Base-by-base conservation (phyloP, 163 green algal species). In the Scenedesmus sp. region DNA sequence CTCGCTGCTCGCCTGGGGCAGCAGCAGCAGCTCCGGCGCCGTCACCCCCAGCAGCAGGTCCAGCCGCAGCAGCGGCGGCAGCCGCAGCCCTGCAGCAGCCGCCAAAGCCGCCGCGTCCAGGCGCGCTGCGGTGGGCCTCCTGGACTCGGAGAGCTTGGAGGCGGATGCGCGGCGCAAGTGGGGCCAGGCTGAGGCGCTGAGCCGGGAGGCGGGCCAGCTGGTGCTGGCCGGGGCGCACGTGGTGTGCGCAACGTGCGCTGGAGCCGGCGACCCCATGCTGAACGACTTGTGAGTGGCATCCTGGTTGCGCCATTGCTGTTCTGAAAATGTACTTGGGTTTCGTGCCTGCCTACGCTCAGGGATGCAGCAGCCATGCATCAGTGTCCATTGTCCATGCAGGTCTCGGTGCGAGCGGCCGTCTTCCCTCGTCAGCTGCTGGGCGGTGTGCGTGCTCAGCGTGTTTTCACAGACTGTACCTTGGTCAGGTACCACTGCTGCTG, bases 231-330 rank as follows among this genome's bases (percentile, higher is more conserved):
- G 24, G 0, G 94, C 92, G 22, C 95, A 99, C 92, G 97, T 99
- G 65, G 95, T 99, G 81, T 95, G 93, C 51, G 90, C 94, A 20
- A 99, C 98, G 1, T 99, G 98, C 93, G 94, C 97, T 3, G 95
- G 95, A 3, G 95, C 96, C 0, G 98, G 96, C 0, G 97, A 98
- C 84, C 84, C 81, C 2, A 65, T 94, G 46, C 94, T 99, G 40
- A 44, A 92, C 1, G 92, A 85, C 6, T 78, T 81, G 81, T 65
- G 73, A 26, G 80, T 40, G 35, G 37, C 30, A 37, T 24, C 16
- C 53, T 65, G 13, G 7, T 65, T n/a, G n/a, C n/a, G n/a, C n/a
- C n/a, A n/a, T n/a, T n/a, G n/a, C n/a, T n/a, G n/a, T n/a, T n/a
- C n/a, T n/a, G n/a, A n/a, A n/a, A n/a, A n/a, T n/a, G n/a, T 65